Conservation (phyloP, 495 filamentous ascomycete species). For the Bryoglossum gracile region DNA sequence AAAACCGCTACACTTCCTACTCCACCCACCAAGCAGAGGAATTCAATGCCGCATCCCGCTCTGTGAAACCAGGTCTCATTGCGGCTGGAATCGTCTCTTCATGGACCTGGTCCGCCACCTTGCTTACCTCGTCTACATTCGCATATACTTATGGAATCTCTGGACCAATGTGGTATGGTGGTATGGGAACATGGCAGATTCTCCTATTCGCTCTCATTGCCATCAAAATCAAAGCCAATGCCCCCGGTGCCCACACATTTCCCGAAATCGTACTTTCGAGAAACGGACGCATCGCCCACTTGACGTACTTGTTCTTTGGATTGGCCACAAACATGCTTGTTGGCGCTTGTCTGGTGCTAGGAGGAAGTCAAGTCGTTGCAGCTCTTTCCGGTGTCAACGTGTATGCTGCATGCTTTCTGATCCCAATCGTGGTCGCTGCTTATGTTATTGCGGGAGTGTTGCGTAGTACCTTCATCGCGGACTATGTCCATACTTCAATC, state of each 20-base stretch:
- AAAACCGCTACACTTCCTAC: constrained; percentile 42
- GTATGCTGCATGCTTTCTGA: constrained; percentile 20
- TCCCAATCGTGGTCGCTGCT: constrained; percentile 27
- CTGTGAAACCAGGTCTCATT: constrained; percentile 43
- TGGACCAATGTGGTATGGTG: constrained; percentile 38
- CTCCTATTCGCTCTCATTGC: constrained; percentile 40
- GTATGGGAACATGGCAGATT: constrained; percentile 39
- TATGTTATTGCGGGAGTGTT: constrained; percentile 31
- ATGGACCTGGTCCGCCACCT: constrained; percentile 40
- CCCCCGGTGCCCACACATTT: constrained; percentile 25
- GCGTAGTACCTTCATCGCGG: constrained; percentile 38
- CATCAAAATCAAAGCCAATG: constrained; percentile 41
- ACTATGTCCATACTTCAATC: constrained; percentile 28
- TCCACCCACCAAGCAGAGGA: constrained; percentile 39
- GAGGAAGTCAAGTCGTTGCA: constrained; percentile 21
- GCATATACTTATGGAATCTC: constrained; percentile 44
- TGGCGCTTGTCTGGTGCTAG: constrained; percentile 20
- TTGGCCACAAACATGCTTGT: constrained; percentile 20
- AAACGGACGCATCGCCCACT: constrained; percentile 42
- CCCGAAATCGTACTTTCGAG: constrained; percentile 62
- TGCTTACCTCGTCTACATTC: constrained; percentile 39
- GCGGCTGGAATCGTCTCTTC: constrained; percentile 41
- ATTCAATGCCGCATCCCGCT: constrained; percentile 43
- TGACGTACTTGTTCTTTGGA: constrained; percentile 26
- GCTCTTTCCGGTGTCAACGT: constrained; percentile 21